Base-by-base conservation (phyloP, 2,329 filamentous ascomycete species). In the Rachicladosporium sp. region DNA sequence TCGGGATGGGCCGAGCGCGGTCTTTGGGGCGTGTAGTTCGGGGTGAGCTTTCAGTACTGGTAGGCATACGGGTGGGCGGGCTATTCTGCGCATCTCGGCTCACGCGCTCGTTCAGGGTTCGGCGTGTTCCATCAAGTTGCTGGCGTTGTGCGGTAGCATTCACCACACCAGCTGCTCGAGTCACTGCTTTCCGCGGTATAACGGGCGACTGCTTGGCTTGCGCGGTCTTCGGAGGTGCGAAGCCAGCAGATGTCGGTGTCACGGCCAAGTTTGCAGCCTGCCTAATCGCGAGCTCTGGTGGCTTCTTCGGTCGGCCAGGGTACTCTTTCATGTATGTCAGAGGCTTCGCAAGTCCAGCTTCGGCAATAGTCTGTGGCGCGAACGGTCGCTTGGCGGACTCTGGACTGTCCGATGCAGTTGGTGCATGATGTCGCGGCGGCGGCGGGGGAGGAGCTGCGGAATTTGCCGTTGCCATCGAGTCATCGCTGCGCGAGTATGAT, bases 311-410 rank as follows among this genome's bases (percentile, higher is more conserved):
- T 37, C 53, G 54, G 19, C 45, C 54, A 6, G 58, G 56, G 10
- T 69, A 71, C 45, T 72, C 69, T 44, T 66, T 69, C 45, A 69
- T 61, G 48, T 72, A 72, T 4, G 55, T 51, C 10, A 57, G 42
- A 4, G 53, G 6, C 43, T 51, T 7, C 39, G 35, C 31, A 21
- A 34, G 46, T 13, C 49, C 51, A 8, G 48, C 35, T 33, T 52
- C 43, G 12, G 47, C 39, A 6, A 52, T 29, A 6, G 36, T 40
- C 3, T 38, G 35, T 10, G 48, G 45, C 21, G 44, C 35, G 6
- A 43, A 38, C 4, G 19, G 2, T 35, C 35, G 37, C 31, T 23
- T 38, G 8, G 34, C 35, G 9, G 19, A 13, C 2, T 15, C 10
- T 1, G 38, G 13, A 30, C 31, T 29, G 6, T 29, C 29, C 13